Evolutionary conservation across 202 grass and related monocot species (phyloP).

Genomic region (Schoenoplectus tabernaemontani): DNA sequence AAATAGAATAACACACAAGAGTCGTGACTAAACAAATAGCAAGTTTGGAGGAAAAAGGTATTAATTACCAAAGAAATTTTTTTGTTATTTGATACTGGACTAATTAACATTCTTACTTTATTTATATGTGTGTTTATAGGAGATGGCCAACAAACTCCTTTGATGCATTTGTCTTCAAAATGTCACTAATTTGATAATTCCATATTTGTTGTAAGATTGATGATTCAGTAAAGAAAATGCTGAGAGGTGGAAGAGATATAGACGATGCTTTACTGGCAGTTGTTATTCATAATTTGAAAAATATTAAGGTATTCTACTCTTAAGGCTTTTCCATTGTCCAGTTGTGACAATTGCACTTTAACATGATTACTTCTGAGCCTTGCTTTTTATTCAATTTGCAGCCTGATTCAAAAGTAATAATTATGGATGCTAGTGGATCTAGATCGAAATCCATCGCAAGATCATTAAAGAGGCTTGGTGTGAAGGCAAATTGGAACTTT

Average conservation of each 20-base stretch:
- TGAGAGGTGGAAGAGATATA: slow-evolving; percentile 62
- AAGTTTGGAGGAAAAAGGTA: background rate
- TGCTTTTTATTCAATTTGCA: slow-evolving; percentile 26
- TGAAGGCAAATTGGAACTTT: slow-evolving; percentile 55
- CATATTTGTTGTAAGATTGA: slow-evolving; percentile 43
- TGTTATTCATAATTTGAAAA: slow-evolving; percentile 88
- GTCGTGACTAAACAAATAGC: background rate
- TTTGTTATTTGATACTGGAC: background rate
- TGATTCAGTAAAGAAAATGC: slow-evolving; percentile 56
- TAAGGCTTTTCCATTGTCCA: background rate
- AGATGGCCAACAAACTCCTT: background rate
- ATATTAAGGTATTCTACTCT: slow-evolving; percentile 54
- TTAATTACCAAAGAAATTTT: background rate
- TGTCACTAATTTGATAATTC: slow-evolving; percentile 20
- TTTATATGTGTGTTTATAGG: background rate
- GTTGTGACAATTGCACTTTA: slow-evolving; percentile 2
- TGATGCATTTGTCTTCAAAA: background rate
- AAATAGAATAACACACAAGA: background rate
- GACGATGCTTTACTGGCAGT: slow-evolving; percentile 72
- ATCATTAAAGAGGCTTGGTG: slow-evolving; percentile 81
- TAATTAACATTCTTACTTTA: background rate
- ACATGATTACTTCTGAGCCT: slow-evolving; percentile 1
- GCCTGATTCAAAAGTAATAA: slow-evolving; percentile 71
- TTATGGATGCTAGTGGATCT: slow-evolving; percentile 85
- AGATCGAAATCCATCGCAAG: slow-evolving; percentile 81